phyloP scores from a whole-genome alignment of 805 yeast genomes.

The Nakazawaea wyomingensis region DNA sequence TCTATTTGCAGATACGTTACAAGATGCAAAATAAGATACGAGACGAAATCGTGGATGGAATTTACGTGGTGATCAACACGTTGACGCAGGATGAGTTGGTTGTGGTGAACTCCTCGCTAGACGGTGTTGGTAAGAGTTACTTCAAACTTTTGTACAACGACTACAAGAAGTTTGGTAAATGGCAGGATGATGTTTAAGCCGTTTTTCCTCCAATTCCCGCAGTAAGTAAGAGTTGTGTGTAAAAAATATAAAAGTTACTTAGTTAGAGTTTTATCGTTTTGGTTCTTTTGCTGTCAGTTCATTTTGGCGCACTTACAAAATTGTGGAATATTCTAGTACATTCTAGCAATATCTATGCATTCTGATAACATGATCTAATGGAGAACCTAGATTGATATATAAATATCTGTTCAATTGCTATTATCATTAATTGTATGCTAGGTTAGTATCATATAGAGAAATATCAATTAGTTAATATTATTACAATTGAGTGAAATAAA shows the following conservation, averaged over 20 bases:
- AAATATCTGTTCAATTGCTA: too few species aligned
- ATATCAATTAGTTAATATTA: too few species aligned
- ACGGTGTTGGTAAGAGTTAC: constrained; percentile 61
- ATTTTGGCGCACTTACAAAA: too few species aligned
- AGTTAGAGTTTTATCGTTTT: too few species aligned
- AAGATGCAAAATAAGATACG: constrained; percentile 43
- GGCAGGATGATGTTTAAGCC: constrained; percentile 49
- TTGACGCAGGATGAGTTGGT: constrained; percentile 63
- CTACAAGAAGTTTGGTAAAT: constrained; percentile 73
- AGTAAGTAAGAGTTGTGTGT: too few species aligned
- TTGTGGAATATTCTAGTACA: background rate
- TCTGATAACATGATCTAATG: background rate
- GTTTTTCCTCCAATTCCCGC: background rate
- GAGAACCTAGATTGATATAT: background rate
- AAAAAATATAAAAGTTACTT: too few species aligned
- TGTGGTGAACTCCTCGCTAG: constrained; percentile 59
- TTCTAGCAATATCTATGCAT: background rate
- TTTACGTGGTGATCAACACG: constrained; percentile 63
- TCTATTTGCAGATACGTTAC: constrained; percentile 44
- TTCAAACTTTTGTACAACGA: constrained; percentile 65
- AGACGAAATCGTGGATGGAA: constrained; percentile 46
- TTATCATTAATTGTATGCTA: too few species aligned
- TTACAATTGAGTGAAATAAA: background rate
- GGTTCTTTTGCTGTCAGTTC: too few species aligned
- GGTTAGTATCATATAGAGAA: too few species aligned